phyloP scores from a whole-genome alignment of 805 yeast species.

The Yamadazyma endophytica region DNA sequence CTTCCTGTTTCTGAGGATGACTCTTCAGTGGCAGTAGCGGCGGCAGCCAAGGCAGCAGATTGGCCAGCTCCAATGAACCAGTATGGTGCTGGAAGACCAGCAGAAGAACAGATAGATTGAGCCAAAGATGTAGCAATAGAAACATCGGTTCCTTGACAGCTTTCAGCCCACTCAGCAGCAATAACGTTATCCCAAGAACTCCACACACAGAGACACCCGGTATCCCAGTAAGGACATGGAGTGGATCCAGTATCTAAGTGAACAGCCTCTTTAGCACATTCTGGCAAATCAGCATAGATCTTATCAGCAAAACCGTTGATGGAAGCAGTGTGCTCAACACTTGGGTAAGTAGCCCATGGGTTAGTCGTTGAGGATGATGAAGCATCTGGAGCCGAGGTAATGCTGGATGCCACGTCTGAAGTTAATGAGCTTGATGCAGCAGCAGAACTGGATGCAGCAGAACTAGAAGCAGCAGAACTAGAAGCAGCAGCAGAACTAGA shows the following conservation, averaged over 20 bases:
- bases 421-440: constrained; percentile 4
- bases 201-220: constrained; percentile 47
- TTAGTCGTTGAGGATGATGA: constrained; percentile 11
- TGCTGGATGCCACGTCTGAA: neutral
- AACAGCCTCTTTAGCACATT: constrained; percentile 39
- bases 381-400: constrained; percentile 2
- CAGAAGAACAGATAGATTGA: constrained; percentile 25
- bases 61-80: constrained; percentile 37
- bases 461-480: constrained; percentile 6
- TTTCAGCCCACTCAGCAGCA: constrained; percentile 36
- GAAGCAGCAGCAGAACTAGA: no score
- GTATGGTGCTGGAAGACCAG: constrained; percentile 17
- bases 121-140: constrained; percentile 22
- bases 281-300: constrained; percentile 29
- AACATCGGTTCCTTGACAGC: constrained; percentile 34
- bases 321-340: constrained; percentile 39
- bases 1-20: neutral
- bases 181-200: constrained; percentile 40
- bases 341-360: constrained; percentile 38
- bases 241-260: constrained; percentile 30
- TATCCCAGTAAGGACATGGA: constrained; percentile 49
- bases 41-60: constrained; percentile 15
- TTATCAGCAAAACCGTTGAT: constrained; percentile 47
- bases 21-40: constrained; percentile 14
- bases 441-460: constrained; percentile 5